Evolutionary conservation across 2,329 filamentous ascomycete species (phyloP).

Genomic region (Plectosphaerella sp.): DNA sequence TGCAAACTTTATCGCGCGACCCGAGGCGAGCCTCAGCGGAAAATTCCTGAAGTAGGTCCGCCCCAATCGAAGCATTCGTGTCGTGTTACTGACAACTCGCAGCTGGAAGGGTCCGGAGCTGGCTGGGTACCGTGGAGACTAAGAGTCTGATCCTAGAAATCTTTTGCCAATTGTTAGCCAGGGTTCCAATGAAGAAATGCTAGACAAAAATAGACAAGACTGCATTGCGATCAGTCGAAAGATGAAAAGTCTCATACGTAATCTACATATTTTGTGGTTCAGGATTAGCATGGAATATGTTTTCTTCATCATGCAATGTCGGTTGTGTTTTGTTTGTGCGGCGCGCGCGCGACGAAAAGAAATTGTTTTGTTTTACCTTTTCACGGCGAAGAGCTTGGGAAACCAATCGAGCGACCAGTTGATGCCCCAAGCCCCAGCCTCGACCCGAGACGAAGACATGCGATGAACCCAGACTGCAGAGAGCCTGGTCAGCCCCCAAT

Average conservation of each 20-base stretch:
- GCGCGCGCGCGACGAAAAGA: conserved; percentile 11
- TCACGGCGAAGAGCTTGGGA: background rate
- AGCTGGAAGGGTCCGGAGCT: conserved; percentile 53
- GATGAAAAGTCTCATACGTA: conserved; percentile 73
- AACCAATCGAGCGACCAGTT: background rate
- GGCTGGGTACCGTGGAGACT: conserved; percentile 41
- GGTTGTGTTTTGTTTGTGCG: background rate
- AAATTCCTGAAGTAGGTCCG: conserved; percentile 62
- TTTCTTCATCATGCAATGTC: conserved; percentile 54
- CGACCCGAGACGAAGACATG: background rate
- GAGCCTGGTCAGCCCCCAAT: background rate
- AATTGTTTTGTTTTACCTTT: conserved; percentile 19
- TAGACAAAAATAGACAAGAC: background rate
- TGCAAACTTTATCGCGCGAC: conserved; percentile 67
- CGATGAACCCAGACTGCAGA: background rate
- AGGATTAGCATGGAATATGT: conserved; percentile 76
- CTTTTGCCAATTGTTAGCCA: conserved; percentile 5
- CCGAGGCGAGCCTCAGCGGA: conserved; percentile 65
- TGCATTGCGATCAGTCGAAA: conserved; percentile 63
- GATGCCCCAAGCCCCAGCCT: background rate
- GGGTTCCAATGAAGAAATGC: background rate
- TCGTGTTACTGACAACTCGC: conserved; percentile 17
- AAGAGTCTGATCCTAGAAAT: conserved; percentile 8
- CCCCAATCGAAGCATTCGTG: background rate
- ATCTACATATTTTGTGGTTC: conserved; percentile 59